Percentiles rank a stretch among this genome's conserved stretches.
phyloP scores from a whole-genome alignment of 2,329 filamentous ascomycete genomes.

The Hypoxylon sp. region DNA sequence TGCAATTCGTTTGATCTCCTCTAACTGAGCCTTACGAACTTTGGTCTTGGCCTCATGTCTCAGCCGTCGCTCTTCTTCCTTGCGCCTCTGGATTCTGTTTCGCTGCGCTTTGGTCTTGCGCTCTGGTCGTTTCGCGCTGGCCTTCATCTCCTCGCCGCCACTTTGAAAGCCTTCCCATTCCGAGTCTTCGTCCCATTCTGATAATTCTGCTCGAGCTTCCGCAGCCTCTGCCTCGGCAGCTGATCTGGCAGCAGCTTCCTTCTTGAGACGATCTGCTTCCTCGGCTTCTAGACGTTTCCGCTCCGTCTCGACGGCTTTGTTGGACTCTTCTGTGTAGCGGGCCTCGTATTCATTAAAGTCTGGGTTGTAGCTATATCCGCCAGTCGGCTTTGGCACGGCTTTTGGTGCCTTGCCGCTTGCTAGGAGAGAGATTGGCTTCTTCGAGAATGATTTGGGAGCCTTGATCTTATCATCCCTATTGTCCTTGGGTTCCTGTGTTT shows the following conservation, averaged over 20 bases:
- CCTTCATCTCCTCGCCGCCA: slow-evolving; percentile 71
- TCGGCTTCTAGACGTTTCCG: slow-evolving; percentile 73
- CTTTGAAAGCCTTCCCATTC: slow-evolving; percentile 92
- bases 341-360: slow-evolving; percentile 84
- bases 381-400: slow-evolving; percentile 79
- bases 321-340: slow-evolving; percentile 75
- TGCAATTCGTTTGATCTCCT: slow-evolving; percentile 74
- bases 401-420: slow-evolving; percentile 81
- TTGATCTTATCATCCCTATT: slow-evolving; percentile 63
- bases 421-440: slow-evolving; percentile 81
- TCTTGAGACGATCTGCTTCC: slow-evolving; percentile 70
- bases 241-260: slow-evolving; percentile 73
- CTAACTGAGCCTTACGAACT: slow-evolving; percentile 74
- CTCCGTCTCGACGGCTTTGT: slow-evolving; percentile 81
- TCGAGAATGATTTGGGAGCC: slow-evolving; percentile 77
- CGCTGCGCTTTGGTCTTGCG: slow-evolving; percentile 87
- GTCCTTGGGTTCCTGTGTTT: slow-evolving; percentile 46
- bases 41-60: slow-evolving; percentile 81
- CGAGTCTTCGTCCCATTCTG: slow-evolving; percentile 84
- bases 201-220: slow-evolving; percentile 69
- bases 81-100: slow-evolving; percentile 87
- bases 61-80: slow-evolving; percentile 80
- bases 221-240: slow-evolving; percentile 79
- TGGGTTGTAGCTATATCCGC: slow-evolving; percentile 93
- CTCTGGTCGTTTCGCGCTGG: slow-evolving; percentile 77